Evolutionary conservation across 805 yeast species (phyloP), one percentile per base, ranked within the genome.

Genomic region (Vanderwaltozyma polyspora): DNA sequence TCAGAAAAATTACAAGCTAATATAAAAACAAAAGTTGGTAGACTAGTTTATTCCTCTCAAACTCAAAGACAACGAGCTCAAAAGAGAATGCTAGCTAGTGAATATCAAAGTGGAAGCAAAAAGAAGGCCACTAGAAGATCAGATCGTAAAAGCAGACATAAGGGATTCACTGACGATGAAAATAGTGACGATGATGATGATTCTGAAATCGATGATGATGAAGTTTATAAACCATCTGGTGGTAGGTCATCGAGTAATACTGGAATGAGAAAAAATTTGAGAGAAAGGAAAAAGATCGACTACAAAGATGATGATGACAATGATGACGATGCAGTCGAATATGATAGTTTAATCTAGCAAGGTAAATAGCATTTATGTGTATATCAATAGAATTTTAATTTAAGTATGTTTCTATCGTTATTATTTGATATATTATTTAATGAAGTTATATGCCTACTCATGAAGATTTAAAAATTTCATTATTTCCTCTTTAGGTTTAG

Each of bases 401-500:
- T 25, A 25, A 10, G n/a, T n/a, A n/a, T n/a, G n/a, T n/a, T n/a
- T n/a, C n/a, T n/a, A n/a, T n/a, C n/a, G n/a, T n/a, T n/a, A n/a
- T n/a, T n/a, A n/a, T n/a, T n/a, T n/a, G n/a, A n/a, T n/a, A n/a
- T n/a, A n/a, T n/a, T n/a, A n/a, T n/a, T n/a, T n/a, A n/a, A n/a
- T n/a, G n/a, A n/a, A n/a, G n/a, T n/a, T n/a, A n/a, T n/a, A n/a
- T n/a, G n/a, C n/a, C n/a, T n/a, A n/a, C n/a, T n/a, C n/a, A 18
- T 38, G 35, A n/a, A 51, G 42, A 37, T 60, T 60, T 37, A 85
- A 63, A 51, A 84, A 79, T 29, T 70, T 56, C 42, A 83, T 33
- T 29, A 86, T 55, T 31, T 71, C 68, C 4, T 75, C 83, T 44
- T 70, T 69, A 1, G 94, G 94, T 54, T 81, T 86, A 28, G 70